Percentiles rank a stretch among this genome's conserved stretches.
These are phyloP conservation scores for Aegilops longissima DNA, from an alignment of 176 grass and related monocot genomes.

Conservation along the genomic window DNA sequence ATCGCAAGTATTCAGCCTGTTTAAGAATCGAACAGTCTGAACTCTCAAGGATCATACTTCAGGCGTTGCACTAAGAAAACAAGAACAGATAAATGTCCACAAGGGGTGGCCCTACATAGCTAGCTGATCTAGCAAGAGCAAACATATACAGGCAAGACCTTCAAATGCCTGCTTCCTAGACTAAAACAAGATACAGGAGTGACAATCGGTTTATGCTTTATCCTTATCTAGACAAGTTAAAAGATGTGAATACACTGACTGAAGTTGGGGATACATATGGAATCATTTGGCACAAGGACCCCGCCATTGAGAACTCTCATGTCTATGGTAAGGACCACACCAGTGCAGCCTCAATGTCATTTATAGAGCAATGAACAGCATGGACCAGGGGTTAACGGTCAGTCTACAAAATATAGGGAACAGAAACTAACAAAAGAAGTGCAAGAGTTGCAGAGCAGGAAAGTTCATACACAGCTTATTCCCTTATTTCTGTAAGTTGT, in stretches of 20 bases:
- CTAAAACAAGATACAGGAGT: no score
- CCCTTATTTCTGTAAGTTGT: not conserved
- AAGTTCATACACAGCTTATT: not conserved
- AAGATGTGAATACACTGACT: not conserved
- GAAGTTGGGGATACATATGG: not conserved
- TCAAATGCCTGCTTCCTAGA: no score
- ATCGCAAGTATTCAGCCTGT: no score
- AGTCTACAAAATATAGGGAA: not conserved
- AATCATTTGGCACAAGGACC: conserved; percentile 9
- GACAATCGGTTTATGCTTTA: no score
- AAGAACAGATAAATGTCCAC: no score
- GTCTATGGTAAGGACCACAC: not conserved
- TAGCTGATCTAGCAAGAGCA: no score
- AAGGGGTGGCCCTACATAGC: no score
- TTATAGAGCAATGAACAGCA: not conserved
- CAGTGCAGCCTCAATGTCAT: not conserved
- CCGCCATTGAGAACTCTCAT: not conserved
- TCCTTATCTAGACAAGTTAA: not conserved
- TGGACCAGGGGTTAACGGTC: not conserved
- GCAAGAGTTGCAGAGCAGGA: not conserved
- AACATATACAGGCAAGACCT: no score
- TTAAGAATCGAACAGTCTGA: no score
- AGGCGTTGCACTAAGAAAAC: no score
- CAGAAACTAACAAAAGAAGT: not conserved
- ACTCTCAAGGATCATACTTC: no score